phyloP scores from a whole-genome alignment of 2,329 filamentous ascomycete species.

The Fusarium caatingaense region DNA sequence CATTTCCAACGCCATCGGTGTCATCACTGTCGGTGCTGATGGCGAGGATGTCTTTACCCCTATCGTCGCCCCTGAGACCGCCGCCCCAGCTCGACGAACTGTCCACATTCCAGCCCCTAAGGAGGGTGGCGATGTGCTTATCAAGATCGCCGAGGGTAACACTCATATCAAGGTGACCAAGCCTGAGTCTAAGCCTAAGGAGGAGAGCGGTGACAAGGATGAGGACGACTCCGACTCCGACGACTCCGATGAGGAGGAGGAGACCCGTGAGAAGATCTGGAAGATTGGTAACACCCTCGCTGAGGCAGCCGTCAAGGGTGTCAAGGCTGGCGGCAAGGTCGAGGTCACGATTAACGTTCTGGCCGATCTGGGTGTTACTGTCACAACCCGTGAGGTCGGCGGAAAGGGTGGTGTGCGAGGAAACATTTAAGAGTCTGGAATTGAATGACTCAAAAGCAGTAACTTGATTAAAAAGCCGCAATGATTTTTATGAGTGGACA shows the following conservation, averaged over 20 bases:
- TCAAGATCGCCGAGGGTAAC: constrained; percentile 88
- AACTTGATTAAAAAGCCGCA: constrained; percentile 34
- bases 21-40: constrained; percentile 72
- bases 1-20: constrained; percentile 87
- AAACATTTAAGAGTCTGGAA: constrained; percentile 51
- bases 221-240: constrained; percentile 72
- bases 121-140: constrained; percentile 85
- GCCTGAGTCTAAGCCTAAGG: constrained; percentile 80
- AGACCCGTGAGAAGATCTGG: constrained; percentile 90
- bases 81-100: constrained; percentile 87
- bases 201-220: constrained; percentile 71
- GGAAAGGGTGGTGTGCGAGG: constrained; percentile 86
- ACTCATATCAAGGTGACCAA: constrained; percentile 95
- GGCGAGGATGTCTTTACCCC: constrained; percentile 79
- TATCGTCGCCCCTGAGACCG: constrained; percentile 86
- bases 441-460: constrained; percentile 22
- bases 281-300: constrained; percentile 86
- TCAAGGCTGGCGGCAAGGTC: constrained; percentile 90
- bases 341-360: constrained; percentile 93
- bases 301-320: constrained; percentile 83
- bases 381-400: constrained; percentile 87
- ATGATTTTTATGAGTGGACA: constrained; percentile 40
- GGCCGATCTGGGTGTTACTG: constrained; percentile 80
- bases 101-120: constrained; percentile 81
- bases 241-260: constrained; percentile 78